These are phyloP conservation scores for Pyricularia pennisetigena DNA, from an alignment of 2,329 filamentous ascomycete species.

Conservation along the genomic window DNA sequence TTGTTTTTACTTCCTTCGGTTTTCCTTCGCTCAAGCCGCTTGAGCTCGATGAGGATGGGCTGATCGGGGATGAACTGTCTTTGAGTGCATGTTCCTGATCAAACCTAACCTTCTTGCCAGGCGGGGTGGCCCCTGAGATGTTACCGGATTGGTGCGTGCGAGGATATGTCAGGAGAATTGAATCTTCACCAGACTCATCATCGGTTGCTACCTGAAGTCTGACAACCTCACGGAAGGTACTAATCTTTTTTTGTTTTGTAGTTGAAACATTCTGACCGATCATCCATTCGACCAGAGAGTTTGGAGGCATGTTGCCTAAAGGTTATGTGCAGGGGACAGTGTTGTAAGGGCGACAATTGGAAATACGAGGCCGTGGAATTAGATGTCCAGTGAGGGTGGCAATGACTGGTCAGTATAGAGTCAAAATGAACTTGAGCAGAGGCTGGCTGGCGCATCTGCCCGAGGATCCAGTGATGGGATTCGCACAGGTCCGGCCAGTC, in stretches of 20 bases:
- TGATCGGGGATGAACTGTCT: conserved; percentile 10
- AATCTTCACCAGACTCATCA: conserved; percentile 40
- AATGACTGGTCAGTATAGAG: neutral
- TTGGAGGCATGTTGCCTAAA: conserved; percentile 21
- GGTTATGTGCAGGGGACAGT: neutral
- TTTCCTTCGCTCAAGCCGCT: neutral
- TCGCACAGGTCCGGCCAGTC: neutral
- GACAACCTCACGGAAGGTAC: conserved; percentile 15
- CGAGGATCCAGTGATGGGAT: neutral
- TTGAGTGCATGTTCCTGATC: conserved; percentile 28
- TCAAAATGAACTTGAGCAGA: neutral
- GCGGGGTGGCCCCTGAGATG: neutral
- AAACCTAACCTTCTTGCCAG: conserved; percentile 34
- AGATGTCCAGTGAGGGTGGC: neutral
- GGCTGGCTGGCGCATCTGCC: neutral
- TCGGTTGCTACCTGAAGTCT: conserved; percentile 37
- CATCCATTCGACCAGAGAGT: conserved; percentile 29
- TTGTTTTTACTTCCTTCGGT: conserved; percentile 8
- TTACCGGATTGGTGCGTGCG: conserved; percentile 14
- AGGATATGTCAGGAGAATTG: conserved; percentile 37
- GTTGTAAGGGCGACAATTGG: neutral
- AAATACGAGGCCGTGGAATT: neutral
- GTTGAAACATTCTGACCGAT: conserved; percentile 24
- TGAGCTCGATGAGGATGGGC: conserved; percentile 11
- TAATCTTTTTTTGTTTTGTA: conserved; percentile 6